Base-by-base conservation (phyloP, 2,329 filamentous ascomycete species). In the Fusarium coffeatum region DNA sequence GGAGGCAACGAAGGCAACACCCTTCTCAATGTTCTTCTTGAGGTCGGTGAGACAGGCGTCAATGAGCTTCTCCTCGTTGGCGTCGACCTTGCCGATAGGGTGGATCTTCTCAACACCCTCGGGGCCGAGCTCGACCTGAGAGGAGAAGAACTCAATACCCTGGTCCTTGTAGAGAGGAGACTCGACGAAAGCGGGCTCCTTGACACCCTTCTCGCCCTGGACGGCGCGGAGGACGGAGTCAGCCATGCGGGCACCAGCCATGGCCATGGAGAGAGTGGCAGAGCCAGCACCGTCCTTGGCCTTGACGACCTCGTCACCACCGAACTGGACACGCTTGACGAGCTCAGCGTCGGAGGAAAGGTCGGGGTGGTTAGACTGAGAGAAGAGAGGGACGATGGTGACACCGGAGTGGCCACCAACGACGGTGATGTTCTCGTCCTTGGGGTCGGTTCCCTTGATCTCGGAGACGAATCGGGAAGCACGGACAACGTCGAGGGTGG, bases 251-350 rank as follows among this genome's bases (percentile, higher is more conserved):
- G 88, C 88, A 82, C 95, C 95, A 74, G 95, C 95, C 89, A 97
- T 95, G 79, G 95, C 95, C 95, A 99, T 99, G 86, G 94, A 98
- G 77, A 98, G 92, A 72, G 95, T 98, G 81, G 95, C 95, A 76
- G 94, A 98, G 77, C 95, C 95, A 78, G 94, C 94, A 83, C 95
- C 96, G 81, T 95, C 94, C 92, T 98, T 98, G 84, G 95, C 96
- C 90, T 98, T 89, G 86, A 98, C 95, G 76, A 98, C 95, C 90
- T 98, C 95, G 82, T 98, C 95, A 88, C 95, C 95, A 83, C 96
- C 95, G 82, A 98, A 98, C 87, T 98, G 95, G 79, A 98, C 96
- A 82, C 96, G 94, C 83, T 94, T 90, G 84, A 98, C 86, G 78
- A 98, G 93, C 69, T 88, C 87, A 79, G 89, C 86, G 83, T 94